phyloP scores from a whole-genome alignment of 345 rosid species.

The Euphorbia peplus region DNA sequence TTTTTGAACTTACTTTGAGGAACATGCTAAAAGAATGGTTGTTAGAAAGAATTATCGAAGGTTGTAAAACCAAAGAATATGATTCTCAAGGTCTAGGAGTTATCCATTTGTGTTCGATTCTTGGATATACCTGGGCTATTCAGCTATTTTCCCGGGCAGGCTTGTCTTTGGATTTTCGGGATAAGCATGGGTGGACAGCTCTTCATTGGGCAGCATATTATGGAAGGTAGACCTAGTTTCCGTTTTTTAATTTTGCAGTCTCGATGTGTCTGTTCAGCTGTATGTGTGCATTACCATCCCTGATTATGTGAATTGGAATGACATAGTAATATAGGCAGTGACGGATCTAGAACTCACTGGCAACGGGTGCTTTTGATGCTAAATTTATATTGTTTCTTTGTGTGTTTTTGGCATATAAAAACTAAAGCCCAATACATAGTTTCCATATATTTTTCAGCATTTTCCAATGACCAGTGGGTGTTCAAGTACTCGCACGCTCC shows the following conservation, averaged over 20 bases:
- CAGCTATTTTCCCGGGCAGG: conserved; percentile 70
- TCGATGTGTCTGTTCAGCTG: not conserved
- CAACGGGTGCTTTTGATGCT: no score
- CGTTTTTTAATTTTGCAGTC: conserved; percentile 1
- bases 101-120: conserved; percentile 83
- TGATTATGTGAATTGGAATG: conserved; percentile 7
- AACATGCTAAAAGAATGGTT: conserved; percentile 83
- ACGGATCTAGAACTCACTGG: no score
- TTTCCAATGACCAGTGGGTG: no score
- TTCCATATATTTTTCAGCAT: no score
- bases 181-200: conserved; percentile 95
- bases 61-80: conserved; percentile 50
- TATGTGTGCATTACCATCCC: not conserved
- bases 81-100: conserved; percentile 82
- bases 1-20: conserved; percentile 70
- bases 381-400: no score
- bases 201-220: conserved; percentile 96
- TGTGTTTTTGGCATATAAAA: no score
- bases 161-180: conserved; percentile 75
- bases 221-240: conserved; percentile 53
- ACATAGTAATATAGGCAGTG: not conserved
- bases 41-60: conserved; percentile 68
- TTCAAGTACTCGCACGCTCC: no score
- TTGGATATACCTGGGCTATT: conserved; percentile 88
- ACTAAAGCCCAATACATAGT: no score